Conservation (phyloP, 129 eudicot genomes). For the Gnaphalium uliginosum region DNA sequence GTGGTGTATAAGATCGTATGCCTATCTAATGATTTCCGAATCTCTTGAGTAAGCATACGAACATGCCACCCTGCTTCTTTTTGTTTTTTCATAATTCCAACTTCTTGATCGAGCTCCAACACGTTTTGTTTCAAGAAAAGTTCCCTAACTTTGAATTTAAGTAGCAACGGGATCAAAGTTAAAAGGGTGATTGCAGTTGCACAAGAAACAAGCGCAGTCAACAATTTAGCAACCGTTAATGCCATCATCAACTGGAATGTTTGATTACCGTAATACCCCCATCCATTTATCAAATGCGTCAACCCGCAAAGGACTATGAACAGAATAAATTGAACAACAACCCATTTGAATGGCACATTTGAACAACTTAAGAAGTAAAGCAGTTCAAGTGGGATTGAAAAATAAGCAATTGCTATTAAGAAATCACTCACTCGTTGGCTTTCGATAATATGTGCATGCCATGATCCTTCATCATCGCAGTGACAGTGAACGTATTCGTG, state of each 20-base stretch:
- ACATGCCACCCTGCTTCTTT: conserved; percentile 75
- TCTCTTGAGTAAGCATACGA: conserved; percentile 80
- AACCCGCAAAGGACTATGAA: conserved; percentile 84
- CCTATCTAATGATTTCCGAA: conserved; percentile 73
- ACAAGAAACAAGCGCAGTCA: conserved; percentile 79
- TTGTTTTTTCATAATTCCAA: conserved; percentile 76
- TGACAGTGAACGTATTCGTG: conserved; percentile 51
- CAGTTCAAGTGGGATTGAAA: conserved; percentile 80
- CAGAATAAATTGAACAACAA: conserved; percentile 63
- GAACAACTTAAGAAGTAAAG: conserved; percentile 77
- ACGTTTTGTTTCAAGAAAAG: conserved; percentile 67
- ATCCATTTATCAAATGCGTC: conserved; percentile 80
- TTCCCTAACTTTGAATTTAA: conserved; percentile 78
- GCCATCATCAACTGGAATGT: conserved; percentile 74
- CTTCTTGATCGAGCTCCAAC: conserved; percentile 84
- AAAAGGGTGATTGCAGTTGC: conserved; percentile 84
- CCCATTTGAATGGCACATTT: conserved; percentile 88
- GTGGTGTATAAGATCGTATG: conserved; percentile 74
- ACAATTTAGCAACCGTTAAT: conserved; percentile 61
- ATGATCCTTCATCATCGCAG: conserved; percentile 73
- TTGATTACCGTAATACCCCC: conserved; percentile 84
- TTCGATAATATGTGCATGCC: conserved; percentile 62
- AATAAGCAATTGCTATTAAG: conserved; percentile 76
- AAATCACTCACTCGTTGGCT: conserved; percentile 79
- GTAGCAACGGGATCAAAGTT: conserved; percentile 66